Evolutionary conservation across 176 grass and related monocot species (phyloP).

Genomic region (Zea luxurians): DNA sequence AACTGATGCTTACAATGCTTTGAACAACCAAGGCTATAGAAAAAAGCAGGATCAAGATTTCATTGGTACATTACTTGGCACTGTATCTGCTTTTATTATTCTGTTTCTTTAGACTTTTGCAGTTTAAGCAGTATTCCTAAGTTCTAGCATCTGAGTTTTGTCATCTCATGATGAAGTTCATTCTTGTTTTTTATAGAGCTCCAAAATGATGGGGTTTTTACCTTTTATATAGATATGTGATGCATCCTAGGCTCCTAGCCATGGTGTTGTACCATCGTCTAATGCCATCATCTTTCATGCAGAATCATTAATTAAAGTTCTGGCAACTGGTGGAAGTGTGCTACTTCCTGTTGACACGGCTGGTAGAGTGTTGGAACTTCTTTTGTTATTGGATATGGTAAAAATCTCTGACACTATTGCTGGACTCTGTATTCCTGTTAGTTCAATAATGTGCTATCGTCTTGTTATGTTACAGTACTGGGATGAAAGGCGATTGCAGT

Average conservation of each 20-base stretch:
- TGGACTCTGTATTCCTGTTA: conserved; percentile 1
- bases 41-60: conserved; percentile 90
- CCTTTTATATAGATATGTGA: conserved; percentile 13
- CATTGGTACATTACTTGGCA: conserved; percentile 51
- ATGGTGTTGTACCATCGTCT: neutral
- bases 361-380: conserved; percentile 90
- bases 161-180: neutral
- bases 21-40: conserved; percentile 93
- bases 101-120: conserved; percentile 1
- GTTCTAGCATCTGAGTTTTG: neutral
- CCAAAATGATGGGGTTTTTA: conserved; percentile 6
- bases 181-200: neutral
- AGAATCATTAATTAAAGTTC: conserved; percentile 75
- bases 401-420: conserved; percentile 16
- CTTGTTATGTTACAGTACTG: conserved; percentile 79
- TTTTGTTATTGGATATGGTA: conserved; percentile 89
- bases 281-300: conserved; percentile 45
- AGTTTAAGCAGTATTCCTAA: neutral
- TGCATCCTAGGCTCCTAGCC: neutral
- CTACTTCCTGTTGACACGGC: conserved; percentile 93
- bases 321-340: conserved; percentile 69
- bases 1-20: conserved; percentile 91
- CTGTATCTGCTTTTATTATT: conserved; percentile 20
- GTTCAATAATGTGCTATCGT: conserved; percentile 25
- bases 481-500: conserved; percentile 63